Evolutionary conservation across 2,329 filamentous ascomycete species (phyloP).

Genomic region (Fusarium stilboides): DNA sequence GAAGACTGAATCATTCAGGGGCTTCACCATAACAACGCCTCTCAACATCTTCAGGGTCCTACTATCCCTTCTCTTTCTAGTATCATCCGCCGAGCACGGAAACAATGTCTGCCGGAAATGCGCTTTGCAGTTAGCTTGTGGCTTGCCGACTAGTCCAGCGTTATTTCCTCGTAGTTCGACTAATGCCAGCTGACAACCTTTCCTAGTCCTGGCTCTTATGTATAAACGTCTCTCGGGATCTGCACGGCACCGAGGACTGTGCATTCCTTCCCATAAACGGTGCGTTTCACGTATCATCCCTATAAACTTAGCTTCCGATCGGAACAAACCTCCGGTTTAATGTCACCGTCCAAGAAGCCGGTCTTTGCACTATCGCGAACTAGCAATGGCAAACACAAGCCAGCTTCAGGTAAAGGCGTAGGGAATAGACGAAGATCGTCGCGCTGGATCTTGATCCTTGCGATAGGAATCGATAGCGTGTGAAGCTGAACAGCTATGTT

Average conservation of each 20-base stretch:
- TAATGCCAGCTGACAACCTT: neutral
- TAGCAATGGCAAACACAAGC: neutral
- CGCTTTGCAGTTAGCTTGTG: neutral
- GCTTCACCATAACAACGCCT: neutral
- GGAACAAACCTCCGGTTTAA: neutral
- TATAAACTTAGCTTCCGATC: neutral
- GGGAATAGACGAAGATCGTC: neutral
- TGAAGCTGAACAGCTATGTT: neutral
- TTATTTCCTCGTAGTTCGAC: neutral
- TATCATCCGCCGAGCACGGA: neutral
- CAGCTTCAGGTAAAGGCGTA: neutral
- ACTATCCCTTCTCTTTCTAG: neutral
- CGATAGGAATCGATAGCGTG: neutral
- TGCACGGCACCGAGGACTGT: neutral
- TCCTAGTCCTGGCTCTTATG: neutral
- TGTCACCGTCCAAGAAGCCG: neutral
- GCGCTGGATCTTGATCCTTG: neutral
- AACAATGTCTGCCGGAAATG: slow-evolving; percentile 19
- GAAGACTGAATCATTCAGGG: slow-evolving; percentile 13
- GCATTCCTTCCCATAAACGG: neutral
- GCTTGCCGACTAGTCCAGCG: neutral
- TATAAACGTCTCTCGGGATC: neutral
- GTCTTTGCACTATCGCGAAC: neutral
- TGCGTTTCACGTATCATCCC: neutral
- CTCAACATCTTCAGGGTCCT: neutral